phyloP scores from a whole-genome alignment of 1,284 basidiomycete genomes.

The Ganoderma boninense region DNA sequence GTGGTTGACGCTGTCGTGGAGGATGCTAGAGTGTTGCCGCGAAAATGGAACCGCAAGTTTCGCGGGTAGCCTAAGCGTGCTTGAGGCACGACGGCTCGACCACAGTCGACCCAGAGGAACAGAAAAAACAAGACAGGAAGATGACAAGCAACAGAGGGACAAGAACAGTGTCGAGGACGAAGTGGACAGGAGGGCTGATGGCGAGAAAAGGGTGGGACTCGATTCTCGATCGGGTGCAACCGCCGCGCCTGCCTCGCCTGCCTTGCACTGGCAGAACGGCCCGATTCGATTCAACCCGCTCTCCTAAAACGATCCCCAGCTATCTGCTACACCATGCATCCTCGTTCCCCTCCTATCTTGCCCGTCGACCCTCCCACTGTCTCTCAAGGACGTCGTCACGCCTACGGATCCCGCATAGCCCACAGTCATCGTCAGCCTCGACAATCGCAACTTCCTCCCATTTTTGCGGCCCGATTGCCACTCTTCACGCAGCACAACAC shows the following conservation, averaged over 20 bases:
- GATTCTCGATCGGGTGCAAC: background rate
- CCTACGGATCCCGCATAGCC: background rate
- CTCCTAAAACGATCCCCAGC: background rate
- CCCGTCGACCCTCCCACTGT: background rate
- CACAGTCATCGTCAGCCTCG: background rate
- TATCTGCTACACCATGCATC: background rate
- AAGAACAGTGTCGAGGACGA: background rate
- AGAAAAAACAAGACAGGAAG: background rate
- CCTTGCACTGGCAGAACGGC: background rate
- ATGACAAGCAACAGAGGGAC: background rate
- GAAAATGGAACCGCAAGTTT: background rate
- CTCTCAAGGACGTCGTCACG: background rate
- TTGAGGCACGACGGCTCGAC: background rate
- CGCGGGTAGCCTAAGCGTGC: background rate
- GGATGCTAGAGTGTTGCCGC: background rate
- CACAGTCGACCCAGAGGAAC: background rate
- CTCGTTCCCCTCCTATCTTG: background rate
- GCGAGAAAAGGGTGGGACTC: background rate
- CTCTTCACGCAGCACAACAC: background rate
- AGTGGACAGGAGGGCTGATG: background rate
- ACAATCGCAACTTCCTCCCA: background rate
- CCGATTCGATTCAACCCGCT: constrained; percentile 6
- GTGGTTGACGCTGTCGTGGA: background rate
- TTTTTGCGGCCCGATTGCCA: background rate
- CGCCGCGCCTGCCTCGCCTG: background rate